Evolutionary conservation across 176 grass and related monocot genomes (phyloP).

Genomic region (Otatea glauca): DNA sequence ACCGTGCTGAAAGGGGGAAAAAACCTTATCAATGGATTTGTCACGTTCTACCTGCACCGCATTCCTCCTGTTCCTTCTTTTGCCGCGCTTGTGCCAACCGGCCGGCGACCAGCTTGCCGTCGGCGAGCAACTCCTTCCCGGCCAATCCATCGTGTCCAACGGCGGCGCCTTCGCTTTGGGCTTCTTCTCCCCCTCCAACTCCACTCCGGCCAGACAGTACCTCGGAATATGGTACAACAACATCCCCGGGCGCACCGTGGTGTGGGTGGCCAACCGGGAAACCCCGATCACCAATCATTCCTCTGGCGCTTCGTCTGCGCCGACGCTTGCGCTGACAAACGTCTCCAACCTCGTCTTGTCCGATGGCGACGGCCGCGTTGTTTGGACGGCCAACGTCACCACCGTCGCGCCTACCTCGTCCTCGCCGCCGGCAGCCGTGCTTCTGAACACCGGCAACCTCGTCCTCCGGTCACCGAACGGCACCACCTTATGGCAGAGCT

Average conservation of each 20-base stretch:
- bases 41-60: background rate
- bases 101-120: conserved; percentile 27
- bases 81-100: conserved; percentile 7
- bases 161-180: conserved; percentile 23
- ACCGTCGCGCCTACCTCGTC: background rate
- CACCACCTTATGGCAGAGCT: conserved; percentile 46
- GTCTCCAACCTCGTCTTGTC: conserved; percentile 28
- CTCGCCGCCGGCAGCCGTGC: background rate
- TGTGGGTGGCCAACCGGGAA: conserved; percentile 41
- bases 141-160: background rate
- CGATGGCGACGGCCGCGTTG: conserved; percentile 12
- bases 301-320: background rate
- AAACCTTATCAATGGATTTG: conserved; percentile 24
- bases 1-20: background rate
- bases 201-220: background rate
- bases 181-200: conserved; percentile 27
- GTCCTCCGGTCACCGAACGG: background rate
- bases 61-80: background rate
- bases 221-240: conserved; percentile 40
- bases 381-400: conserved; percentile 33
- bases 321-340: background rate
- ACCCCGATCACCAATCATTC: background rate
- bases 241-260: conserved; percentile 2
- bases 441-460: conserved; percentile 54
- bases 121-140: conserved; percentile 16